Conservation (phyloP, 768 basidiomycete genomes). For the Leccinellum luteum region DNA sequence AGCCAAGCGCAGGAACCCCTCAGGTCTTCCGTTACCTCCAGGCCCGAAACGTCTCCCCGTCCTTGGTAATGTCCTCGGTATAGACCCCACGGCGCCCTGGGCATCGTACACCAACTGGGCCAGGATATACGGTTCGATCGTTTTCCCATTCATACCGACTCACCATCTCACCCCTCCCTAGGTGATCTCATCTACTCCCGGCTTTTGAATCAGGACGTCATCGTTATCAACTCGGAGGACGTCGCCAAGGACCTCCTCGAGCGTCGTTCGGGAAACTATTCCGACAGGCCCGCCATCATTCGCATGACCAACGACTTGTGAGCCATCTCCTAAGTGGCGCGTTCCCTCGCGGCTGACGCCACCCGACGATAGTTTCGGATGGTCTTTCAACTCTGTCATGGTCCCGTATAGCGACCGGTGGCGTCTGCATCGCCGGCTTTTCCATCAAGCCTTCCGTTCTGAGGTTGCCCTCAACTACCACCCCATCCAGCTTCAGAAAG, state of each 20-base stretch:
- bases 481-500: constrained; percentile 25
- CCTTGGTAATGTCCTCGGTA: constrained; percentile 29
- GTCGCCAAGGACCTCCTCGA: constrained; percentile 43
- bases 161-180: not conserved
- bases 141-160: constrained; percentile 10
- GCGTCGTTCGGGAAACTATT: constrained; percentile 43
- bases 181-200: constrained; percentile 39
- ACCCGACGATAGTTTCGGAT: constrained; percentile 22
- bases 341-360: not conserved
- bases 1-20: not conserved
- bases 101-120: constrained; percentile 33
- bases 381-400: constrained; percentile 30
- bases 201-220: constrained; percentile 35
- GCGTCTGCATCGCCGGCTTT: constrained; percentile 29
- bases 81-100: constrained; percentile 31
- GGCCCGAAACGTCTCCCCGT: constrained; percentile 48
- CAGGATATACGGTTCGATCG: constrained; percentile 26
- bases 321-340: not conserved
- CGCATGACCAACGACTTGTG: constrained; percentile 31
- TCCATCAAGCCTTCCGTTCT: constrained; percentile 28
- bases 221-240: constrained; percentile 41
- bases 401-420: constrained; percentile 27
- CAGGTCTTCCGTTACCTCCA: constrained; percentile 37
- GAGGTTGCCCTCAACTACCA: constrained; percentile 20
- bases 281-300: constrained; percentile 38